Conservation (phyloP, 2,329 filamentous ascomycete genomes). For the Fusarium veterinarium region DNA sequence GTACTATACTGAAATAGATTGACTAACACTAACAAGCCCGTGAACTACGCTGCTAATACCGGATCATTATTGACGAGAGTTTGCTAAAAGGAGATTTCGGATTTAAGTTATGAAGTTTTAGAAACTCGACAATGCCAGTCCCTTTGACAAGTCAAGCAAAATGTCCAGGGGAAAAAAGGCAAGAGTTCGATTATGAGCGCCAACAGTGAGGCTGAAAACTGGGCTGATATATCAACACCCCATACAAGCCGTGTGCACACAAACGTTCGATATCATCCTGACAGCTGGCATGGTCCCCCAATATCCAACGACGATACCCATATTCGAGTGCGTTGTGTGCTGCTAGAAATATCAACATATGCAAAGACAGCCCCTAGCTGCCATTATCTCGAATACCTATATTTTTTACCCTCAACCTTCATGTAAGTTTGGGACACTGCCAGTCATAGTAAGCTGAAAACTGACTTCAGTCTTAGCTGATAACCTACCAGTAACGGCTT, state of each 20-base stretch:
- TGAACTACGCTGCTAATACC: background rate
- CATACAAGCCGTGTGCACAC: background rate
- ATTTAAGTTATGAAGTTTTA: background rate
- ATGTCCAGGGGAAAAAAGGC: background rate
- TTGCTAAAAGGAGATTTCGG: background rate
- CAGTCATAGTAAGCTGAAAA: background rate
- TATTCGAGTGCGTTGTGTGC: background rate
- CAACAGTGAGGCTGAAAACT: conserved; percentile 9
- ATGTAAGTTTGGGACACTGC: background rate
- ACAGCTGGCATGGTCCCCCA: background rate
- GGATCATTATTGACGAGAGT: background rate
- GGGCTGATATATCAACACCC: conserved; percentile 5
- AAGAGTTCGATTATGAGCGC: background rate
- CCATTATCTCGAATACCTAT: background rate
- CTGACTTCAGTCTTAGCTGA: background rate
- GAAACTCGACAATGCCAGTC: background rate
- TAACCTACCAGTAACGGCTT: background rate
- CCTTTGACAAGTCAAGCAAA: background rate
- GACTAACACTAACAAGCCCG: background rate
- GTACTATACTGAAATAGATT: background rate
- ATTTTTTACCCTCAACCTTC: background rate
- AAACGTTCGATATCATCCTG: background rate
- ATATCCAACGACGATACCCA: background rate
- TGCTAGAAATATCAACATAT: background rate
- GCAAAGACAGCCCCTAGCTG: background rate